Base-by-base conservation (phyloP, 169 alveolate genomes). In the Plasmodium gallinaceum region DNA sequence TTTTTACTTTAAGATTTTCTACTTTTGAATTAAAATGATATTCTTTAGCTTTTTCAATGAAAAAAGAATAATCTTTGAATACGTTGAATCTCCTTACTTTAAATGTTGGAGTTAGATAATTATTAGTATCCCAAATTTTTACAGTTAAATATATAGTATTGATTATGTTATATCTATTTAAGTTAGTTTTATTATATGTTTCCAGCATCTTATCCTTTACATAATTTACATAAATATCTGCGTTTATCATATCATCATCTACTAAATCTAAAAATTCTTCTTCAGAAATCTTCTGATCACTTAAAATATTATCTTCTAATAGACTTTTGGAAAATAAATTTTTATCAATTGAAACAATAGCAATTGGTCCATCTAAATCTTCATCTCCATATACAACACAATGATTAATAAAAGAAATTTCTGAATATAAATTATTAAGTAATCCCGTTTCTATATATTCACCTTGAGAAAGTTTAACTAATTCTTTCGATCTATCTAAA, bases 381-480 rank as follows among this genome's bases (percentile, higher is more conserved):
- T 83, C 91, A 54, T 83, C 91, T 48, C 74, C 91, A 83, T 83
- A 83, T 24, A 69, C 91, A 7, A 83, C 66, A 83, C 91, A 83
- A 43, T 66, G 22, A 18, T 58, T 62, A 10, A 83, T 45, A 54
- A 68, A 83, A 5, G 76, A 61, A 0, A 83, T 42, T 12, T 52
- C 83, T 16, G 91, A 51, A 39, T 83, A 83, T 0, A 83, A 12
- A 46, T 57, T 83, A 26, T 83, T 83, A 16, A 83, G 22, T 61
- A 58, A 66, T 7, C 66, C 91, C 24, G 91, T 83, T 26, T 83
- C 85, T 42, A 98, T 98, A 92, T 98, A 98, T 87, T 98, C 99
- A 0, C 99, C 99, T 91, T 98, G 98, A 2, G 98, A 92, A 74
- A 98, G 95, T 76, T 98, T 98, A 88, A 98, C 97, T 45, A 97